A percentile compares a stretch with the other conserved stretches of the same genome.
These are phyloP conservation scores for Rosa lucieae DNA, from an alignment of 306 rosid species.

Conservation along the genomic window DNA sequence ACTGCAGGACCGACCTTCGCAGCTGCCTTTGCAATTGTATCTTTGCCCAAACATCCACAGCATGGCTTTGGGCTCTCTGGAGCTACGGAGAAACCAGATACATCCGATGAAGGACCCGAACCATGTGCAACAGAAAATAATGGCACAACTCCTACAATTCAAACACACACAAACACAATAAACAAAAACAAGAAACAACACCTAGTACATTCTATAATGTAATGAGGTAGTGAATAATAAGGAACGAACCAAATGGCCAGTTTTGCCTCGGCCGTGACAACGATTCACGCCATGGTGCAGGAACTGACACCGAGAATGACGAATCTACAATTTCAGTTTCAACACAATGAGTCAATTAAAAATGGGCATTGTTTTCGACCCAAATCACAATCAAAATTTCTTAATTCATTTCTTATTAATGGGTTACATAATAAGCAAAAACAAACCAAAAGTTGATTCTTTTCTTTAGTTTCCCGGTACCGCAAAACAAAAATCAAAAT, in stretches of 20 bases:
- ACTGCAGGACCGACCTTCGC: conserved; percentile 85
- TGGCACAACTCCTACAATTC: conserved; percentile 46
- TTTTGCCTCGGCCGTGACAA: conserved; percentile 27
- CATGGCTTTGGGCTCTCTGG: conserved; percentile 41
- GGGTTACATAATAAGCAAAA: neutral
- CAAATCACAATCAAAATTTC: neutral
- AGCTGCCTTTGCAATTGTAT: conserved; percentile 85
- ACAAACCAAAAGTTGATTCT: neutral
- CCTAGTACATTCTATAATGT: neutral
- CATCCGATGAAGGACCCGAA: conserved; percentile 41
- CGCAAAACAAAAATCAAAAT: neutral
- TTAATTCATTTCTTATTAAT: neutral
- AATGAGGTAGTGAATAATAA: neutral
- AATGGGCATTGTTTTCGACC: neutral
- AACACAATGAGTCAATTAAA: neutral
- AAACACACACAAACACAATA: conserved; percentile 3
- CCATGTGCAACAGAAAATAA: conserved; percentile 43
- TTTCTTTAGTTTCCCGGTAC: neutral
- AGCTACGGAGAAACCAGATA: conserved; percentile 27
- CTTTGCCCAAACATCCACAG: conserved; percentile 57
- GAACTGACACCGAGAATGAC: conserved; percentile 28
- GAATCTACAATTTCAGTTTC: conserved; percentile 37
- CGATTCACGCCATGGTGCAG: conserved; percentile 36
- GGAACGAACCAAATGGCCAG: conserved; percentile 39
- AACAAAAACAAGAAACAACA: neutral